phyloP scores from a whole-genome alignment of 108 stramenopile genomes.

The Seminavis robusta region DNA sequence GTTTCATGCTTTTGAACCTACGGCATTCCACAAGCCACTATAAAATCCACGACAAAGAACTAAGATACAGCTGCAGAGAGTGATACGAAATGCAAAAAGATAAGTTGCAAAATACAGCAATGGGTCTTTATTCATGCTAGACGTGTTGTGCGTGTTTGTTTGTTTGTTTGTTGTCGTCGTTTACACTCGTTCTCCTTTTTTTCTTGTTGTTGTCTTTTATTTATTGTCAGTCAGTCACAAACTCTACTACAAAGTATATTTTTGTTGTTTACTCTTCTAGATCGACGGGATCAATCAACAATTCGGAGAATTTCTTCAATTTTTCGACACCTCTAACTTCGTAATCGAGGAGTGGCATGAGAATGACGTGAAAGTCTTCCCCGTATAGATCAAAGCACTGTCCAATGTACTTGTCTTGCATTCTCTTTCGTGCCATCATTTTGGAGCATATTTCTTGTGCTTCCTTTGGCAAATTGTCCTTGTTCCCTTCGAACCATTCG shows the following conservation, averaged over 20 bases:
- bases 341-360: constrained; percentile 97
- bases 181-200: too few relatives aligned
- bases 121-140: too few relatives aligned
- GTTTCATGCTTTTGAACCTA: too few relatives aligned
- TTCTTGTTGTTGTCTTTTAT: too few relatives aligned
- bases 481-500: constrained; percentile 88
- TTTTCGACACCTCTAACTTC: constrained; percentile 93
- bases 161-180: too few relatives aligned
- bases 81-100: too few relatives aligned
- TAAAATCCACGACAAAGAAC: too few relatives aligned
- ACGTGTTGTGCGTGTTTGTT: too few relatives aligned
- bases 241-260: not conserved
- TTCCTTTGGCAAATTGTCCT: constrained; percentile 79
- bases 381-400: constrained; percentile 99
- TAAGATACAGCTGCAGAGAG: too few relatives aligned
- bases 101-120: too few relatives aligned
- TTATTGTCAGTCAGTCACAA: too few relatives aligned
- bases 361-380: constrained; percentile 96
- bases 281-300: constrained; percentile 87
- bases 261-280: constrained; percentile 51
- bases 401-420: constrained; percentile 99
- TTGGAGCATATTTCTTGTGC: constrained; percentile 94
- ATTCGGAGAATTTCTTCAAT: constrained; percentile 83
- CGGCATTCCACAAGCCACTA: too few relatives aligned
- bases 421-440: constrained; percentile 95